Conservation (phyloP, 305 asterid species). For the Fraxinus latifolia region DNA sequence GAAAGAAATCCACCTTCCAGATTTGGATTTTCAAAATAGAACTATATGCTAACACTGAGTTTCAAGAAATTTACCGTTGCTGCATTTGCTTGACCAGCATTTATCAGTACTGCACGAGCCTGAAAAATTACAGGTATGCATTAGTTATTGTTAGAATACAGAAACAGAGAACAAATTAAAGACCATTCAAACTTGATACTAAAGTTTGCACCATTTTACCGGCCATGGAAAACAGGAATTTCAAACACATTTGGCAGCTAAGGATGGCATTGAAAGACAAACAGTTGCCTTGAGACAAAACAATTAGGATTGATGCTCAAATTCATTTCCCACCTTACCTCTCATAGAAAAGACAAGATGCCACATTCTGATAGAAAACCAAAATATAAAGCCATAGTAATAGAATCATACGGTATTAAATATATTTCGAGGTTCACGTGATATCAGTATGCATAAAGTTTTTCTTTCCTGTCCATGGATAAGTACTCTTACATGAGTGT, state of each 20-base stretch:
- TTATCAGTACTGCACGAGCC: slow-evolving; percentile 95
- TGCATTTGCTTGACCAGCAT: slow-evolving; percentile 99
- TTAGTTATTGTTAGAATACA: slow-evolving; percentile 4
- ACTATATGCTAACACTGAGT: slow-evolving; percentile 15
- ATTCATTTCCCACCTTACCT: background rate
- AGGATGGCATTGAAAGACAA: background rate
- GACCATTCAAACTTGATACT: background rate
- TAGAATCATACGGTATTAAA: background rate
- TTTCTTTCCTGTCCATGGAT: background rate
- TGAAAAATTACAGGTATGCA: slow-evolving; percentile 34
- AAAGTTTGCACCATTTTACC: background rate
- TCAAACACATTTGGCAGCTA: background rate
- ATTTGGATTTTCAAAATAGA: background rate
- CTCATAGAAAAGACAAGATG: slow-evolving; percentile 1
- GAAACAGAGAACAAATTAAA: background rate
- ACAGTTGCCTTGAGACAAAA: background rate
- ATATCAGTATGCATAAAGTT: background rate
- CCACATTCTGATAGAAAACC: background rate
- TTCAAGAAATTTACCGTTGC: slow-evolving; percentile 65
- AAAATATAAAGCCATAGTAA: background rate
- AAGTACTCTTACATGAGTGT: background rate
- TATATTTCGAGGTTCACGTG: background rate
- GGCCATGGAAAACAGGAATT: background rate
- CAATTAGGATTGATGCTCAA: background rate
- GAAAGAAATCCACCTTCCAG: background rate